Base-by-base conservation (phyloP, 768 basidiomycete species). In the Calocera cornea region DNA sequence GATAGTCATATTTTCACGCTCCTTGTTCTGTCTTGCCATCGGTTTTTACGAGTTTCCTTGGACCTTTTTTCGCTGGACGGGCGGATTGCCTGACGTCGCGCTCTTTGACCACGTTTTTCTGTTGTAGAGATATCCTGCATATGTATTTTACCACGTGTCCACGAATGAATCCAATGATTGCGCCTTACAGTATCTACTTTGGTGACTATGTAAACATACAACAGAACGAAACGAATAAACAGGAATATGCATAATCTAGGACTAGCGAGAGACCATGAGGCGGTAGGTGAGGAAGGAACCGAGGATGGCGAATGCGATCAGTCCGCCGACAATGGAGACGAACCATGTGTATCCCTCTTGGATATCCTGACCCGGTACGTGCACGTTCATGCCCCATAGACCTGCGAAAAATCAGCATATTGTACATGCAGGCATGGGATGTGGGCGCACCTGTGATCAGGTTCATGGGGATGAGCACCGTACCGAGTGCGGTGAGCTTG, bases 341-440 rank as follows among this genome's bases (percentile, higher is more conserved):
- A 98, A 98, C 93, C 92, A 94, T n/a, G 79, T 78, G 72, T 85
- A 90, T 1, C 83, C 82, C 77, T 82, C 65, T 34, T 34, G 16
- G 11, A 83, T 76, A 64, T 84, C 86, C 74, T 97, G 83, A 0
- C 94, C 94, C 0, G 97, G 97, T 0, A 99, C 97, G 71, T 90
- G 89, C 0, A 98, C 95, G 79, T 98, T 99, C 95, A 97, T 98
- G 14, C 95, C 95, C 94, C 93, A 95, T 16, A 97, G 78, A 82
- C 91, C 88, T 87, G 67, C 36, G 65, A 65, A 19, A n/a, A 33
- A 60, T 3, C 5, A 27, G 11, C 16, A n/a, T n/a, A n/a, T n/a
- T n/a, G n/a, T n/a, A n/a, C n/a, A n/a, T n/a, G n/a, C n/a, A n/a
- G n/a, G n/a, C n/a, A n/a, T n/a, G n/a, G 31, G 16, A 2, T 16